phyloP scores from a whole-genome alignment of 768 basidiomycete species.

The Clitopilus hobsonii region DNA sequence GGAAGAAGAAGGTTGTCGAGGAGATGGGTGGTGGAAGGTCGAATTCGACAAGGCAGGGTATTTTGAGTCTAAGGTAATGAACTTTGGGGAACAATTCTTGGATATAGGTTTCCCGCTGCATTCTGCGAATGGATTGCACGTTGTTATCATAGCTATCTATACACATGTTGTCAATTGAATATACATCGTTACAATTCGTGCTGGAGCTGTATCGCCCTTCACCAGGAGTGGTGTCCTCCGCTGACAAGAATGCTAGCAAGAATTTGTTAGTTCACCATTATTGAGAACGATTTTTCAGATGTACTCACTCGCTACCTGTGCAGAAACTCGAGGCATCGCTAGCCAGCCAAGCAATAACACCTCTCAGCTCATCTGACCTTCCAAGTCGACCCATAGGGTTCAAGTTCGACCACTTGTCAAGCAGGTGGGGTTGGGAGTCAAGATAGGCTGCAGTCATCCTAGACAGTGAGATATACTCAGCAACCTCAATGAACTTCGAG shows the following conservation, averaged over 20 bases:
- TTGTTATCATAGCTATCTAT: not conserved
- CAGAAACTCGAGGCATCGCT: conserved; percentile 75
- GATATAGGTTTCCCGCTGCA: not conserved
- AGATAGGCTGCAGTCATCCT: conserved; percentile 77
- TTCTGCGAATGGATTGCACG: not conserved
- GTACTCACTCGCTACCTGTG: conserved; percentile 76
- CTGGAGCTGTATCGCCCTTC: conserved; percentile 10
- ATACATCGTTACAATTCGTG: conserved; percentile 4
- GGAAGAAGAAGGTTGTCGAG: conserved; percentile 43
- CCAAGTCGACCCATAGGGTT: conserved; percentile 74
- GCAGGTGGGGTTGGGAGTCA: conserved; percentile 56
- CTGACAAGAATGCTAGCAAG: conserved; percentile 49
- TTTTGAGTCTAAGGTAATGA: conserved; percentile 41
- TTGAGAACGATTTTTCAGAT: not conserved
- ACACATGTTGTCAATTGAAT: not conserved
- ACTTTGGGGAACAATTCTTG: not conserved
- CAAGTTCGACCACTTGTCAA: conserved; percentile 61
- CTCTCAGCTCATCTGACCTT: conserved; percentile 66
- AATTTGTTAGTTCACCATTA: not conserved
- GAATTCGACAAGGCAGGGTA: conserved; percentile 46
- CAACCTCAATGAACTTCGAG: not conserved
- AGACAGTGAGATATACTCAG: not conserved
- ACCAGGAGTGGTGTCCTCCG: conserved; percentile 65
- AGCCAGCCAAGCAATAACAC: conserved; percentile 67
- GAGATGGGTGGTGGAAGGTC: conserved; percentile 32